Conservation (phyloP, 2,329 filamentous ascomycete genomes). For the Stachybotrys chlorohalonatus region DNA sequence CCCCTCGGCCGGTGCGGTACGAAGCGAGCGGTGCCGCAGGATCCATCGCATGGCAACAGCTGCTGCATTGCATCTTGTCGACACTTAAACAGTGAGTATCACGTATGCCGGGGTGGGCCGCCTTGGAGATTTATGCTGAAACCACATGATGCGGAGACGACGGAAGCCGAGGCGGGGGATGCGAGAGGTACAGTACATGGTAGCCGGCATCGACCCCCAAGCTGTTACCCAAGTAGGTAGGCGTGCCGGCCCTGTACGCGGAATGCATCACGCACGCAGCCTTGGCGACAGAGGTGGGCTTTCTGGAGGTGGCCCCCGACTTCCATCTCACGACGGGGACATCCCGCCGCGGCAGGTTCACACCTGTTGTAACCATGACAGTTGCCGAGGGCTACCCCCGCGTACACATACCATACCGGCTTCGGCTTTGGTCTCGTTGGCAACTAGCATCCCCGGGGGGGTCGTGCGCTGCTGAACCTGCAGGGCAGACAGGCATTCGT, state of each 20-base stretch:
- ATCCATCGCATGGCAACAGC: not conserved
- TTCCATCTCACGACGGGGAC: no score
- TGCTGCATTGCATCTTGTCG: not conserved
- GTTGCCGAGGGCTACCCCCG: no score
- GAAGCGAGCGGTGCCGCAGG: not conserved
- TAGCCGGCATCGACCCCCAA: not conserved
- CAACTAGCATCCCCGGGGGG: no score
- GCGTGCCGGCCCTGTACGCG: not conserved
- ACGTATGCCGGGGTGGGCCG: not conserved
- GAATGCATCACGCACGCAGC: no score
- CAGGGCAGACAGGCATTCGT: no score
- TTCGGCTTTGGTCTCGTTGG: no score
- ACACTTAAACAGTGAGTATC: not conserved
- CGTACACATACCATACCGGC: no score
- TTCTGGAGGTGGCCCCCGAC: no score
- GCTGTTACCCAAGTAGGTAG: not conserved
- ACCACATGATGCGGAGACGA: not conserved
- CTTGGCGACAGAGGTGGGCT: no score
- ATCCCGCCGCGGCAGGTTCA: no score
- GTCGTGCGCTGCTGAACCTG: no score
- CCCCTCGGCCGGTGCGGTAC: not conserved
- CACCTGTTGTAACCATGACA: no score
- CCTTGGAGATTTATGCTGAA: not conserved
- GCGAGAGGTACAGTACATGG: not conserved
- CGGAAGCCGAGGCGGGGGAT: not conserved